Base-by-base conservation (phyloP, 257 asterid species). In the Catharanthus roseus region DNA sequence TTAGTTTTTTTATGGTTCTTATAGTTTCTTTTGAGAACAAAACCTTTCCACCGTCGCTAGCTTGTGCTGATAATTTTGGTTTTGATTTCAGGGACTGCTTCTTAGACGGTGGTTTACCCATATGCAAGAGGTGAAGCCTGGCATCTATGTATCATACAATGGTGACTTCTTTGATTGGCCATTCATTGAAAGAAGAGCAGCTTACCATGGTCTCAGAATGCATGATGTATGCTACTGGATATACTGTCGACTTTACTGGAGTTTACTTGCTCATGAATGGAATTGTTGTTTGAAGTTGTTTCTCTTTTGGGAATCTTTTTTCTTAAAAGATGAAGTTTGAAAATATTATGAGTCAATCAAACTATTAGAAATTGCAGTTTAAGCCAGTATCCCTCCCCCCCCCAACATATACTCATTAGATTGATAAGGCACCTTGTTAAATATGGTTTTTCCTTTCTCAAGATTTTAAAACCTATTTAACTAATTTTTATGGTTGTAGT, bases 131-230 rank as follows among this genome's bases (percentile, higher is more conserved):
- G 87, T 86, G 76, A 91, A 86, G 81, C 99, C 99, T 71, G 96
- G 99, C 44, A 95, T 91, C 78, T 95, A 95, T 54, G 97, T 89
- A 75, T 89, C 99, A 72, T 95, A 95, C 88, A 95, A 95, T 0
- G 99, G 99, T 8, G 99, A 95, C 87, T 91, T 91, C 78, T 95
- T 95, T 77, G 99, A 95, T 77, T 95, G 99, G 99, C 99, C 99
- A 69, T 95, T 95, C 84, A 63, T 95, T 77, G 99, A 95, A 81
- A 82, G 61, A 70, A 86, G 99, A 85, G 96, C 99, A 74, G 78
- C 88, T 26, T 90, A 89, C 80, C 96, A 89, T 79, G 96, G 97
- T 79, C 79, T 88, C 81, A 84, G 77, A 76, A 72, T 91, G 95
- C 86, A 79, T 72, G 85, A 89, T 56, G 99, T 95, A 86, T 38